Conservation (phyloP, 2,329 filamentous ascomycete species). For the Arthrinium phaeospermum region DNA sequence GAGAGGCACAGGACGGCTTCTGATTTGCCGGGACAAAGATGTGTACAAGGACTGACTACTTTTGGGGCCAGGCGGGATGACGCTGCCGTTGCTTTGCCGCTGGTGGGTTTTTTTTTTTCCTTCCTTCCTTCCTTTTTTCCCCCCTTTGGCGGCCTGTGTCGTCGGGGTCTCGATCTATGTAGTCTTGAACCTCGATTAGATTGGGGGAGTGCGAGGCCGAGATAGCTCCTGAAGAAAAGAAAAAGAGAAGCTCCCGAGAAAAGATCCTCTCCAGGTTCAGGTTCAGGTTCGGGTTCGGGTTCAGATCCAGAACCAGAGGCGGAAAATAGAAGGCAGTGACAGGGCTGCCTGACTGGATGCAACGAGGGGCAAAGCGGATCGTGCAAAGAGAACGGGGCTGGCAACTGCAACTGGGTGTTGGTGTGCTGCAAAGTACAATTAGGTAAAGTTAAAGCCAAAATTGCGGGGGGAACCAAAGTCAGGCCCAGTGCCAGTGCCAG, state of each 20-base stretch:
- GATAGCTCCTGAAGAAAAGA: neutral
- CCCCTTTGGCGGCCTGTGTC: too few relatives aligned
- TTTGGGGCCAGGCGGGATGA: neutral
- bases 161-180: too few relatives aligned
- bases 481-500: neutral
- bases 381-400: slow-evolving; percentile 7
- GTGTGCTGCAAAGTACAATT: slow-evolving; percentile 8
- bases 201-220: neutral
- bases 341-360: neutral
- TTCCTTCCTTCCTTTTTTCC: too few relatives aligned
- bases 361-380: slow-evolving; percentile 7
- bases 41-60: neutral
- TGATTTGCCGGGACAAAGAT: neutral
- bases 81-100: slow-evolving; percentile 1
- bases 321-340: neutral
- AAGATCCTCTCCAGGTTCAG: neutral
- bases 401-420: too few relatives aligned
- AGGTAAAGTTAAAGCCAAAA: slow-evolving; percentile 19
- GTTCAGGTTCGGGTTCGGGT: neutral
- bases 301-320: neutral
- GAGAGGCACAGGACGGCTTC: neutral
- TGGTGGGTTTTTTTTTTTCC: too few relatives aligned
- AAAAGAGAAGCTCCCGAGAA: neutral
- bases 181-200: neutral
- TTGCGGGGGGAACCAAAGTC: slow-evolving; percentile 19